Conservation (phyloP, 2,329 filamentous ascomycete genomes). For the Lasiodiplodia citricola region DNA sequence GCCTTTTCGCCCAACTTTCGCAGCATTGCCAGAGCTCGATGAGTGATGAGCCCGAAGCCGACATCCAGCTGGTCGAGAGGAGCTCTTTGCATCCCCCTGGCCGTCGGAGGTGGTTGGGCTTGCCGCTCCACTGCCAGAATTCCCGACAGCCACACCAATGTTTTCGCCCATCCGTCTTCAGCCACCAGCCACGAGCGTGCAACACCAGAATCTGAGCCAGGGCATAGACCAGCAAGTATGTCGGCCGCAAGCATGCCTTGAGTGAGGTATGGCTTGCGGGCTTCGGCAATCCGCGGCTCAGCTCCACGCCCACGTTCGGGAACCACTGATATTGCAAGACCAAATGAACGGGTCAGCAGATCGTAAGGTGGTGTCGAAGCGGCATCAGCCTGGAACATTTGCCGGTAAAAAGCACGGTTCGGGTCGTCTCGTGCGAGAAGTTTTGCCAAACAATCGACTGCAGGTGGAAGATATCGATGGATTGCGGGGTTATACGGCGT, state of each 20-base stretch:
- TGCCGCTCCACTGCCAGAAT: conserved; percentile 55
- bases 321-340: conserved; percentile 80
- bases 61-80: conserved; percentile 42
- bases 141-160: conserved; percentile 76
- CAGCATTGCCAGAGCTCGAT: conserved; percentile 54
- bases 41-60: conserved; percentile 48
- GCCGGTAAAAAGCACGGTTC: conserved; percentile 82
- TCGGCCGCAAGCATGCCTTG: conserved; percentile 91
- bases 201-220: conserved; percentile 72
- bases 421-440: conserved; percentile 91
- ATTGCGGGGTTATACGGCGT: conserved; percentile 77
- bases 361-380: conserved; percentile 71
- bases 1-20: conserved; percentile 53
- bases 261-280: conserved; percentile 86
- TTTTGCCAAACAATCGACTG: conserved; percentile 89
- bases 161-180: conserved; percentile 81
- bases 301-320: conserved; percentile 72
- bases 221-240: conserved; percentile 78
- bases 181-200: conserved; percentile 82
- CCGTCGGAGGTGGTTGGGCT: conserved; percentile 31
- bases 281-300: conserved; percentile 72
- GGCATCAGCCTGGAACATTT: conserved; percentile 78
- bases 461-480: conserved; percentile 87
- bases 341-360: conserved; percentile 85
- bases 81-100: conserved; percentile 31